phyloP scores from a whole-genome alignment of 176 grass and related monocot species.

The Juncus inflexus region DNA sequence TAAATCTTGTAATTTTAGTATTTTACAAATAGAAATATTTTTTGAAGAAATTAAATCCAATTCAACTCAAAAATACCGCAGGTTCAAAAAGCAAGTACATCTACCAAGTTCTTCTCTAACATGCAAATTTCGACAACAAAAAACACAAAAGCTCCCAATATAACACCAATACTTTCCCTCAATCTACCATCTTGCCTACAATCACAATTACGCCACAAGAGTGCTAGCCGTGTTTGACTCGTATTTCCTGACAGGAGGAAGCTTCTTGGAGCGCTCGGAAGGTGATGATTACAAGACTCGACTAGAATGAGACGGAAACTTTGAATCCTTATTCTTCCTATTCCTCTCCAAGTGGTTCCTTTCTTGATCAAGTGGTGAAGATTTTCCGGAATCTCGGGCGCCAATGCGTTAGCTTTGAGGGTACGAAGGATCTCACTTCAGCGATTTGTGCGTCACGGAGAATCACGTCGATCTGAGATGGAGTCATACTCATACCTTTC shows the following conservation, averaged over 20 bases:
- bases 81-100: slow-evolving; percentile 2
- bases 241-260: slow-evolving; percentile 69
- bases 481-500: slow-evolving; percentile 50
- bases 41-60: slow-evolving; percentile 1
- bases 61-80: neutral
- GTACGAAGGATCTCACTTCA: slow-evolving; percentile 61
- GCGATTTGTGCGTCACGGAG: slow-evolving; percentile 77
- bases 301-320: slow-evolving; percentile 75
- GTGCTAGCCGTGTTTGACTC: slow-evolving; percentile 58
- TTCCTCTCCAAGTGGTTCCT: slow-evolving; percentile 85
- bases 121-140: neutral
- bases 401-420: slow-evolving; percentile 61
- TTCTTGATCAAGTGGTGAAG: slow-evolving; percentile 74
- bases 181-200: neutral
- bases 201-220: slow-evolving; percentile 52
- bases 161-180: neutral
- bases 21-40: no score
- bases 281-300: slow-evolving; percentile 75
- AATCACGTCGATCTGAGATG: slow-evolving; percentile 58
- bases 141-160: neutral
- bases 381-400: slow-evolving; percentile 65
- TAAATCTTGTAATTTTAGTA: no score
- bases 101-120: slow-evolving; percentile 8
- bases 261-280: slow-evolving; percentile 84
- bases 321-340: slow-evolving; percentile 85